Percentiles rank a stretch among this genome's conserved stretches.
phyloP scores from a whole-genome alignment of 2,329 filamentous ascomycete genomes.

The Penicillium capsulatum region DNA sequence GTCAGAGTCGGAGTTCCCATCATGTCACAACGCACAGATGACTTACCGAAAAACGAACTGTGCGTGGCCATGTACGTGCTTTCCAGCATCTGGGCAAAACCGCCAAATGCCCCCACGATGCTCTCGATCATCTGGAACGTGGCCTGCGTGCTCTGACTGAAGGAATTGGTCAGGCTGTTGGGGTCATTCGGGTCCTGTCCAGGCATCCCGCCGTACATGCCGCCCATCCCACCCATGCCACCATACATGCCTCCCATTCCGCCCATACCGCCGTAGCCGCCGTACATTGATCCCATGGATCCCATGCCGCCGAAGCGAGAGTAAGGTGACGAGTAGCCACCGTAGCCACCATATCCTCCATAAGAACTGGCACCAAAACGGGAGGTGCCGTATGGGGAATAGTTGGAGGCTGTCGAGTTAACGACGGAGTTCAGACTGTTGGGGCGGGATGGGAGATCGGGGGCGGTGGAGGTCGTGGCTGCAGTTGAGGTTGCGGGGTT shows the following conservation, averaged over 20 bases:
- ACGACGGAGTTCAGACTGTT: constrained; percentile 72
- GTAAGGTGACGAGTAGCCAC: constrained; percentile 53
- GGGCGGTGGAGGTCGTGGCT: constrained; percentile 44
- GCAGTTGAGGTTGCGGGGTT: constrained; percentile 42
- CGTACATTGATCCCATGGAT: constrained; percentile 41
- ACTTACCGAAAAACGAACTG: constrained; percentile 92
- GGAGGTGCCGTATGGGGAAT: constrained; percentile 61
- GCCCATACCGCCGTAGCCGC: constrained; percentile 34
- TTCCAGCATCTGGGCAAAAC: constrained; percentile 98
- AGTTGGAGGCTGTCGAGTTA: constrained; percentile 82
- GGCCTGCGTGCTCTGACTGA: constrained; percentile 89
- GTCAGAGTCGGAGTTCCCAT: not conserved
- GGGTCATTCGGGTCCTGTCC: constrained; percentile 72
- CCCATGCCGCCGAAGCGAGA: constrained; percentile 50
- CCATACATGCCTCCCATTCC: constrained; percentile 48
- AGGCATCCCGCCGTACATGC: constrained; percentile 50
- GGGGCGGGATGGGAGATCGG: constrained; percentile 75
- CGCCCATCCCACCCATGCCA: constrained; percentile 46
- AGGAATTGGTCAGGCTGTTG: constrained; percentile 90
- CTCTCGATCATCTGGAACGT: constrained; percentile 99
- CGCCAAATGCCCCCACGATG: constrained; percentile 91
- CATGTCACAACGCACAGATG: not conserved
- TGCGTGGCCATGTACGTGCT: constrained; percentile 99
- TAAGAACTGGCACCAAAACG: constrained; percentile 53
- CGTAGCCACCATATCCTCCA: constrained; percentile 49